A percentile compares a stretch with the other conserved stretches of the same genome.
phyloP scores from a whole-genome alignment of 2,329 filamentous ascomycete genomes.

The Fusarium sp. region DNA sequence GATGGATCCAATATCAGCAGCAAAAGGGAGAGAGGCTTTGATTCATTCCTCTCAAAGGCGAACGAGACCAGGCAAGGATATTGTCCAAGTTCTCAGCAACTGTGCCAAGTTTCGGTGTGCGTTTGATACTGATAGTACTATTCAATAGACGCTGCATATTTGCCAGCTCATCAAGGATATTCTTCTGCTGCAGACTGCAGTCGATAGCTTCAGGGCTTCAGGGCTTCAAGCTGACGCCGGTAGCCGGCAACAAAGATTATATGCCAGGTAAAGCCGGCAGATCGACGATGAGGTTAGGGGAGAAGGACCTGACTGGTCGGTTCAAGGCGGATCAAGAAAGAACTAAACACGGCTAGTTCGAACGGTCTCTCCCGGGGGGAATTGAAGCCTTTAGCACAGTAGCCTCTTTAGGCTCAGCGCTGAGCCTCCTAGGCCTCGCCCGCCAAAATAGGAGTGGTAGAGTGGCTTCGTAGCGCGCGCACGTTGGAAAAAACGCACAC shows the following conservation, averaged over 20 bases:
- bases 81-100: constrained; percentile 2
- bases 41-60: constrained; percentile 21
- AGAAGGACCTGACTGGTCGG: constrained; percentile 27
- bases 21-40: constrained; percentile 18
- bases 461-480: constrained; percentile 31
- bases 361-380: constrained; percentile 38
- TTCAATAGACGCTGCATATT: constrained; percentile 11
- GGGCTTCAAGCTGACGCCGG: constrained; percentile 15
- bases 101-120: constrained; percentile 16
- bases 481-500: constrained; percentile 26
- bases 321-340: constrained; percentile 20
- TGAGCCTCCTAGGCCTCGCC: constrained; percentile 7
- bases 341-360: constrained; percentile 32
- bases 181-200: constrained; percentile 1
- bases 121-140: constrained; percentile 5
- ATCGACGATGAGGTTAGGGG: constrained; percentile 39
- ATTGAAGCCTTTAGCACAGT: constrained; percentile 17
- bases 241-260: constrained; percentile 13
- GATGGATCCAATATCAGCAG: constrained; percentile 14
- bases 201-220: constrained; percentile 8
- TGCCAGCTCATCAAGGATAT: constrained; percentile 20
- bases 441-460: constrained; percentile 25
- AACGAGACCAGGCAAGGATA: constrained; percentile 13
- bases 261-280: constrained; percentile 28
- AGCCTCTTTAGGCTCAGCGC: constrained; percentile 36